Percentiles rank a stretch among this genome's conserved stretches.
phyloP scores from a whole-genome alignment of 2,329 filamentous ascomycete species.

The Pseudopyricularia cyperi region DNA sequence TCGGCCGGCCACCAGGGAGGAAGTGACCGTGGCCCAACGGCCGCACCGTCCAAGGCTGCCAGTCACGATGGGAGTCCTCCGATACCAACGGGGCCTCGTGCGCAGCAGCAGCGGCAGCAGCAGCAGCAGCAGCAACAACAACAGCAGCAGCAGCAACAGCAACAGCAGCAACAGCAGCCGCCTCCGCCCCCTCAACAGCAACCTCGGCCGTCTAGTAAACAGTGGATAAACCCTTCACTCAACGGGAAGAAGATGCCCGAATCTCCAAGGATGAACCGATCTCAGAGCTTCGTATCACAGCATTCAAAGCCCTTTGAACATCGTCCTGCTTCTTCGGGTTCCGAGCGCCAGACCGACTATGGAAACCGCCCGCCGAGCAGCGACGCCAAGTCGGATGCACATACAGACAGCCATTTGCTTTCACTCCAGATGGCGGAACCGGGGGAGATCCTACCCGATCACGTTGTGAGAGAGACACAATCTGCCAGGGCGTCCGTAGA shows the following conservation, averaged over 20 bases:
- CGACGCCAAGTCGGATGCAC: constrained; percentile 33
- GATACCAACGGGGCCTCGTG: constrained; percentile 40
- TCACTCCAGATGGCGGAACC: constrained; percentile 30
- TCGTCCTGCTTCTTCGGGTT: constrained; percentile 20
- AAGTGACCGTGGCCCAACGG: constrained; percentile 23
- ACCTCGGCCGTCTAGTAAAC: constrained; percentile 39
- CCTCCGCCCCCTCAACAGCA: constrained; percentile 4
- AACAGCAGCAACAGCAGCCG: constrained; percentile 2
- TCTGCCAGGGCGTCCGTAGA: constrained; percentile 19
- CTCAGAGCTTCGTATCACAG: constrained; percentile 34
- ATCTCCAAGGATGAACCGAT: constrained; percentile 36
- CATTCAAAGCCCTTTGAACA: constrained; percentile 18
- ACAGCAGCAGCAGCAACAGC: constrained; percentile 3
- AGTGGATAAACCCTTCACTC: constrained; percentile 44
- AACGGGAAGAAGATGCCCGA: constrained; percentile 32
- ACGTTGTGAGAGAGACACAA: constrained; percentile 24
- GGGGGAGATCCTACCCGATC: constrained; percentile 22
- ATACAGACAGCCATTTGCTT: constrained; percentile 22
- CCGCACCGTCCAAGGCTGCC: constrained; percentile 29
- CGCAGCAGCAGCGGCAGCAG: constrained; percentile 27
- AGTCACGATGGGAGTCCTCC: constrained; percentile 28
- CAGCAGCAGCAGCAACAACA: constrained; percentile 12
- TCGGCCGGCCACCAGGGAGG: constrained; percentile 25
- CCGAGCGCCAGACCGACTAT: constrained; percentile 26
- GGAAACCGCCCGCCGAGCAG: constrained; percentile 38